Base-by-base conservation (phyloP, 345 rosid species). In the Gossypium ekmanianum region DNA sequence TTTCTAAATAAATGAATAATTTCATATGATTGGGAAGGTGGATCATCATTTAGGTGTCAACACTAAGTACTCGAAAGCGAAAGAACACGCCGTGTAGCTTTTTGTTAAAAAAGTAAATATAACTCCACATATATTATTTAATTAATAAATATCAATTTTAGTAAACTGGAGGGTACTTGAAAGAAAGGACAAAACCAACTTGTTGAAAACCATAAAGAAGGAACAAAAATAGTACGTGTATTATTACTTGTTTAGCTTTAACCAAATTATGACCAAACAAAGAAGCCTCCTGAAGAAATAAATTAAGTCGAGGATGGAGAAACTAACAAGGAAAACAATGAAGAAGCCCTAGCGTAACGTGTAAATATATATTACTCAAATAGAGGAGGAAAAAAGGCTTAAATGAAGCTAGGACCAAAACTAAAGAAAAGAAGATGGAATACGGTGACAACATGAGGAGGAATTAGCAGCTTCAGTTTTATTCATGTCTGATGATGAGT, bases 21-120 rank as follows among this genome's bases (percentile, higher is more conserved):
- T 22, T 58, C 24, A 9, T 41, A 29, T 70, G 61, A 70, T 70
- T 52, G 61, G 71, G 61, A 52, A 52, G 73, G 73, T 70, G 61
- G 73, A 51, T 70, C 73, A 70, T 52, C 61, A 10, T 51, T 27
- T 70, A 9, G 61, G 61, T 51, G 58, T 24, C 44, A 50, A 50
- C 58, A 68, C 72, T 68, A 26, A 50, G 17, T 48, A 2, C 26
- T 51, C 50, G 58, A 50, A 26, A 68, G 61, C 73, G 73, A 70
- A 51, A 54, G 17, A 68, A 27, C 47, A 29, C 43, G 7, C 9
- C 10, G 9, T 24, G 4, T 8, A 57, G 3, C 2, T 48, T 2
- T 67, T 18, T 14, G 10, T 34, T 34, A 34, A 41, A 39, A 41
- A 64, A 4, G 44, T 51, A 26, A 9, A 69, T 51, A 16, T 16